Base-by-base conservation (phyloP, 2,329 filamentous ascomycete species). In the Neodidymelliopsis sp. region DNA sequence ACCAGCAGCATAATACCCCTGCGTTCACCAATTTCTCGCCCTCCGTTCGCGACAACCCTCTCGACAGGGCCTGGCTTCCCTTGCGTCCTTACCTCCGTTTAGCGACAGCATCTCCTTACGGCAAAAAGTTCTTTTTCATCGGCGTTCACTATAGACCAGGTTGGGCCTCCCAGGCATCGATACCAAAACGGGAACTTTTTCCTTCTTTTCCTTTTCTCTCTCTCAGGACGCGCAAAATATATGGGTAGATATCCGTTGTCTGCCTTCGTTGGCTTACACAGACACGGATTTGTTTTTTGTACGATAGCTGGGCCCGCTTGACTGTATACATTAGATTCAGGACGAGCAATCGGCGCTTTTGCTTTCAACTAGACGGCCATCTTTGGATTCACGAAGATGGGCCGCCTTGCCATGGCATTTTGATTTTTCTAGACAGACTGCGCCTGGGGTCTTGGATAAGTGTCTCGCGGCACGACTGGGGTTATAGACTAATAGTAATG, bases 1-100 rank as follows among this genome's bases (percentile, higher is more conserved):
- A n/a, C n/a, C n/a, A 64, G 66, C 65, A 63, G 66, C 63, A 64
- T 71, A 73, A 74, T 74, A 74, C 70, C 70, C 70, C 47, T 49
- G 55, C 56, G 42, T 57, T 58, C 55, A 52, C 40, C 62, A 57
- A 43, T 54, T n/a, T 57, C 53, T 57, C 49, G 48, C 50, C 56
- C 43, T 49, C 50, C 57, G 54, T 63, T 57, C 48, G 53, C 56
- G 54, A 65, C 47, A 27, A 50, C 40, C 39, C 37, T 49, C n/a
- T 41, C 28, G 30, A 40, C 27, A 20, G 47, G 47, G 36, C 40
- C 40, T 50, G 47, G 47, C 33, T 35, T 40, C 59, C 53, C 50
- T 56, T 66, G 56, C 63, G 57, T 50, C 47, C 47, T 31, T 62
- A n/a, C 54, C 47, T 53, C 57, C 59, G 56, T 60, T 60, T 61